phyloP scores from a whole-genome alignment of 2,329 filamentous ascomycete genomes.

The Diaporthe australafricana region DNA sequence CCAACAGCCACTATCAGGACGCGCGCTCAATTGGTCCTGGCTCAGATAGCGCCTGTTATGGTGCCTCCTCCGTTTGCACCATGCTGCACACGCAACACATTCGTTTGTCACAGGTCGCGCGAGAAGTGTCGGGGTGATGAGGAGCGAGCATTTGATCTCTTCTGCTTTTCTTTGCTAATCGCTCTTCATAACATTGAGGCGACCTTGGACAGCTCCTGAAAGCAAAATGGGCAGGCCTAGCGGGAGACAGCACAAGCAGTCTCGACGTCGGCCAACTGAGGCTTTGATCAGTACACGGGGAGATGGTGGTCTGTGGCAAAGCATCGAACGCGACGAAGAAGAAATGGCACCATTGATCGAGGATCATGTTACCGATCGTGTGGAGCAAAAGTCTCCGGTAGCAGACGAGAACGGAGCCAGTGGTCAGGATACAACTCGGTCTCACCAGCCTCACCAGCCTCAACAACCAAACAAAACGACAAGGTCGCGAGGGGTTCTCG shows the following conservation, averaged over 20 bases:
- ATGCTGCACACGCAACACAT: not conserved
- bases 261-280: not conserved
- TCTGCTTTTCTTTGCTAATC: too few relatives aligned
- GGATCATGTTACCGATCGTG: too few relatives aligned
- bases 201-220: fast-evolving
- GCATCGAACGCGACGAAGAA: constrained; percentile 4
- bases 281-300: not conserved
- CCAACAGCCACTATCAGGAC: not conserved
- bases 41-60: not conserved
- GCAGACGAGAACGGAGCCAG: too few relatives aligned
- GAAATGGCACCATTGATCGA: not conserved
- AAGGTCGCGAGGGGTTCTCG: too few relatives aligned
- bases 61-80: not conserved
- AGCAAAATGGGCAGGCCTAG: not conserved
- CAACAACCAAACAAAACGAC: not conserved
- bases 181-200: too few relatives aligned
- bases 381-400: too few relatives aligned
- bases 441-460: too few relatives aligned
- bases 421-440: too few relatives aligned
- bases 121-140: too few relatives aligned
- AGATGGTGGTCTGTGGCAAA: constrained; percentile 11
- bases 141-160: too few relatives aligned
- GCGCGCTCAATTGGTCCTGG: fast-evolving
- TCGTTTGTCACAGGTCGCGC: not conserved
- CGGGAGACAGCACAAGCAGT: not conserved